These are phyloP conservation scores for Trichoderma brevicompactum DNA, from an alignment of 2,329 filamentous ascomycete genomes.

Conservation along the genomic window DNA sequence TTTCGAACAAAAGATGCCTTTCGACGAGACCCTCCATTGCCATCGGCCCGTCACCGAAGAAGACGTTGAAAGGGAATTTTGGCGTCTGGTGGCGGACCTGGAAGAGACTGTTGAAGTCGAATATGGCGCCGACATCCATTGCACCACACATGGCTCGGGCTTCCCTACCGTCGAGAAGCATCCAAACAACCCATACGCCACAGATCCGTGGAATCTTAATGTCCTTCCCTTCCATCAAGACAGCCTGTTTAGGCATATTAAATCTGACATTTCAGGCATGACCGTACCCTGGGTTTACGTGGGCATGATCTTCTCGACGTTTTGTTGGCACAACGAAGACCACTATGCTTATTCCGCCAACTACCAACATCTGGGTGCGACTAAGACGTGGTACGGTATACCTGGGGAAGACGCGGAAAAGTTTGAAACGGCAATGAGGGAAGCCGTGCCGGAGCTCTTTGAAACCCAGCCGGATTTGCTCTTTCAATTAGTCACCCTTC, in stretches of 20 bases:
- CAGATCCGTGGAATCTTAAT: constrained; percentile 95
- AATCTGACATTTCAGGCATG: constrained; percentile 98
- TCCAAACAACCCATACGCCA: constrained; percentile 82
- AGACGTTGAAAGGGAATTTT: constrained; percentile 95
- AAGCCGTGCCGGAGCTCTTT: constrained; percentile 93
- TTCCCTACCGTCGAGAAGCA: constrained; percentile 94
- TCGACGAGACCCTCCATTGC: constrained; percentile 80
- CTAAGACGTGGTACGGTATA: constrained; percentile 99
- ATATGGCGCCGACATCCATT: constrained; percentile 97
- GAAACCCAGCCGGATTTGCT: constrained; percentile 95
- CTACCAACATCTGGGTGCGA: constrained; percentile 97
- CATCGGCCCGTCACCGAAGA: constrained; percentile 86
- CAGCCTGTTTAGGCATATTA: constrained; percentile 94
- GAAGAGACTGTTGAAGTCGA: constrained; percentile 97
- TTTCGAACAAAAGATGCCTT: constrained; percentile 88
- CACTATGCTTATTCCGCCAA: constrained; percentile 98
- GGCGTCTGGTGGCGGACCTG: constrained; percentile 89
- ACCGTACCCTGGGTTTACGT: constrained; percentile 99
- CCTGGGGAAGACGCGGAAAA: constrained; percentile 91
- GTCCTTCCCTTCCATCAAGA: constrained; percentile 88
- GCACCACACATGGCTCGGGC: constrained; percentile 94
- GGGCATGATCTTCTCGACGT: constrained; percentile 99
- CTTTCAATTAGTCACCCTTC: constrained; percentile 94
- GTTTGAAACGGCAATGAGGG: constrained; percentile 93
- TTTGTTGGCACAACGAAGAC: constrained; percentile 99